phyloP scores from a whole-genome alignment of 331 rosid species.

The Pyrus hybrid region DNA sequence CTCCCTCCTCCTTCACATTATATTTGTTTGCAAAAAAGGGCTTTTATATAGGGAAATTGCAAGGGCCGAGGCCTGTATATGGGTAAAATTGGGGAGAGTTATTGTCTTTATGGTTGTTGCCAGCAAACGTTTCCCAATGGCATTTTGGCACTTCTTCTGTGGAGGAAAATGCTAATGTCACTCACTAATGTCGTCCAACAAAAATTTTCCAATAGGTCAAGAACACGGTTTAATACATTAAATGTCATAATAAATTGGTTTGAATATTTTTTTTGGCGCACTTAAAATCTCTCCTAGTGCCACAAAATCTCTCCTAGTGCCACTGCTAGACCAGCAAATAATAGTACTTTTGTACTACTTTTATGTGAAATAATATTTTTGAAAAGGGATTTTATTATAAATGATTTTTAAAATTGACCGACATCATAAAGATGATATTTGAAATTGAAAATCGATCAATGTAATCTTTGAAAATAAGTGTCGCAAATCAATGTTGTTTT shows the following conservation, averaged over 20 bases:
- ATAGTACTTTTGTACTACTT: neutral
- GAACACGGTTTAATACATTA: too few species aligned
- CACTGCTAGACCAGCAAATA: neutral
- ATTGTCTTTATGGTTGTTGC: conserved; percentile 48
- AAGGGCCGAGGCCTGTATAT: neutral
- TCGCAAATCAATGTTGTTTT: too few species aligned
- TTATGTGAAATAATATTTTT: neutral
- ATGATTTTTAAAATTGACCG: too few species aligned
- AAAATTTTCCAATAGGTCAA: too few species aligned
- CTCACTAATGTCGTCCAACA: neutral
- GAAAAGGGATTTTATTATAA: too few species aligned
- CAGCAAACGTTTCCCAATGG: conserved; percentile 63
- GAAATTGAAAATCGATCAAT: too few species aligned
- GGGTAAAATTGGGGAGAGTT: neutral
- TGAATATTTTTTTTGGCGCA: too few species aligned
- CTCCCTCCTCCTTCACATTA: neutral
- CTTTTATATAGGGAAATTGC: neutral
- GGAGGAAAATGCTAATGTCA: conserved; percentile 26
- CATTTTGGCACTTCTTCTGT: conserved; percentile 38
- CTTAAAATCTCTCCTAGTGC: neutral
- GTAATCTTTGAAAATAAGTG: too few species aligned
- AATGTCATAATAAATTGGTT: too few species aligned
- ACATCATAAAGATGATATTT: too few species aligned
- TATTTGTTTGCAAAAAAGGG: conserved; percentile 14
- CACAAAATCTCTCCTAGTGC: neutral